phyloP scores from a whole-genome alignment of 208 protist genomes.

The Blastocrithidia nonstop region DNA sequence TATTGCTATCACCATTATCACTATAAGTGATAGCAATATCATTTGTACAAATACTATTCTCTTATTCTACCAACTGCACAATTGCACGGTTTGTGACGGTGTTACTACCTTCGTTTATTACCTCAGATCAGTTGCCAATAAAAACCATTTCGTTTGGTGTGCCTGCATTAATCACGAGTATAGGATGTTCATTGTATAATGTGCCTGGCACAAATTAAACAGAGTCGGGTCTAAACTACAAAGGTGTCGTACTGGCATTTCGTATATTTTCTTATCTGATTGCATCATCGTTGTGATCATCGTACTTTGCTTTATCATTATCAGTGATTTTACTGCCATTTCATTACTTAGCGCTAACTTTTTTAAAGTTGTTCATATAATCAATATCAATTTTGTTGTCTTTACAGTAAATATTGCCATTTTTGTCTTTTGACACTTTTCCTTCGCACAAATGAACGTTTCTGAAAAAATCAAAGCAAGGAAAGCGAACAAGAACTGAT shows the following conservation, averaged over 20 bases:
- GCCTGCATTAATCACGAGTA: conserved; percentile 21
- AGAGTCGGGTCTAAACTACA: conserved; percentile 7
- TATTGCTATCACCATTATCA: not conserved
- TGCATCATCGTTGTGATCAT: too few relatives aligned
- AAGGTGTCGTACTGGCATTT: not conserved
- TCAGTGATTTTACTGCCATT: too few relatives aligned
- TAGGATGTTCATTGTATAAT: conserved; percentile 26
- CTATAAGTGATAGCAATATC: not conserved
- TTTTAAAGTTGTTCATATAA: too few relatives aligned
- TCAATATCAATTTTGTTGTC: too few relatives aligned
- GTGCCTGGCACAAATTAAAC: conserved; percentile 20
- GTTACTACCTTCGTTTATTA: not conserved
- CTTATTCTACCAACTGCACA: conserved; percentile 14
- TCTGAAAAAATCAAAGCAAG: conserved; percentile 67
- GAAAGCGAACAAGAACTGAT: conserved; percentile 49
- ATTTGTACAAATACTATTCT: not conserved
- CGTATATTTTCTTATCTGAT: too few relatives aligned
- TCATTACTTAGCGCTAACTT: too few relatives aligned
- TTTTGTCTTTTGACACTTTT: not conserved
- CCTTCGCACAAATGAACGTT: conserved; percentile 61
- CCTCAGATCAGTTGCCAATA: conserved; percentile 35
- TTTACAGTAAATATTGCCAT: too few relatives aligned
- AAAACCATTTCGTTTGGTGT: conserved; percentile 29
- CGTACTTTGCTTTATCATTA: too few relatives aligned
- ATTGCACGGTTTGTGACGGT: conserved; percentile 21